These are phyloP conservation scores for Fusarium lyarnte DNA, from an alignment of 2,329 filamentous ascomycete species.

Conservation along the genomic window DNA sequence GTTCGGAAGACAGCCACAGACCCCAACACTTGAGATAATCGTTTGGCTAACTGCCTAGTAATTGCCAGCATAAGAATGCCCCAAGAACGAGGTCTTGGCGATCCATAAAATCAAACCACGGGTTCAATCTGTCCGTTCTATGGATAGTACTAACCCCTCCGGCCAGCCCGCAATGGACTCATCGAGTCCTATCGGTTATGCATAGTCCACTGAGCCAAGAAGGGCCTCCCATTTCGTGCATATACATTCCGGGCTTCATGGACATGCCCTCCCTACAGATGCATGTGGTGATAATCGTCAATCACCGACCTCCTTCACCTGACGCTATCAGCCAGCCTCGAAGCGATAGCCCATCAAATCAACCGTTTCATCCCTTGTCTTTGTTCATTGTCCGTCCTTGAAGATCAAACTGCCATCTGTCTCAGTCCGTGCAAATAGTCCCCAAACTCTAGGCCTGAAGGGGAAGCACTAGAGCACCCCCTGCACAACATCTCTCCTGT, in stretches of 20 bases:
- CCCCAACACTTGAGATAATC: neutral
- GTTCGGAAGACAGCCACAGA: conserved; percentile 27
- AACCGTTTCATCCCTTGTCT: conserved; percentile 27
- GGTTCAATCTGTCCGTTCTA: neutral
- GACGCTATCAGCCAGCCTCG: conserved; percentile 25
- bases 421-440: conserved; percentile 26
- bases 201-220: neutral
- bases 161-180: conserved; percentile 15
- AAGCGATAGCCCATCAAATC: conserved; percentile 4
- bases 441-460: neutral
- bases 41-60: neutral
- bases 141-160: neutral
- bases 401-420: conserved; percentile 27
- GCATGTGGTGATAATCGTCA: conserved; percentile 11
- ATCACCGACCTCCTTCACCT: conserved; percentile 29
- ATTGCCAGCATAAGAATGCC: neutral
- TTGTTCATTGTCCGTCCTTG: neutral
- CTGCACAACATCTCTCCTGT: conserved; percentile 26
- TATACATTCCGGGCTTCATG: conserved; percentile 18
- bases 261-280: conserved; percentile 19
- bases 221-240: conserved; percentile 14
- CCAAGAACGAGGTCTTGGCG: conserved; percentile 14
- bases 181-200: neutral
- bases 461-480: conserved; percentile 15
- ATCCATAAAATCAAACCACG: neutral